Percentiles rank a stretch among this genome's conserved stretches.
phyloP scores from a whole-genome alignment of 1,284 basidiomycete genomes.

The Malassezia obtusa region DNA sequence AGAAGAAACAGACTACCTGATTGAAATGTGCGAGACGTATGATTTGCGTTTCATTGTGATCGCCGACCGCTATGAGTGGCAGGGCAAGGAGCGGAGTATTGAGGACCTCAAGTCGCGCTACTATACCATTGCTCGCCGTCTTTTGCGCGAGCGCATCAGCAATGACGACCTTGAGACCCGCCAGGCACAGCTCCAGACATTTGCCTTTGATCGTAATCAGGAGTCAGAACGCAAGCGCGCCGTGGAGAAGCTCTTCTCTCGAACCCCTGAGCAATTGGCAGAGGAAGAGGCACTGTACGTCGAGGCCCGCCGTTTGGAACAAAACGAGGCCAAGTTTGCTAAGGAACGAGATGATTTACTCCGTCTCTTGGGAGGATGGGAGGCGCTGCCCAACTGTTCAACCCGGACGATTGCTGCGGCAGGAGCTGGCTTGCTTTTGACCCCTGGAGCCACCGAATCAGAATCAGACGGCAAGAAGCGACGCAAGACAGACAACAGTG shows the following conservation, averaged over 20 bases:
- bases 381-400: constrained; percentile 33
- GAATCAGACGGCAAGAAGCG: constrained; percentile 19
- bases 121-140: constrained; percentile 78
- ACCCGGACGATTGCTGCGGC: constrained; percentile 34
- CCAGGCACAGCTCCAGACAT: constrained; percentile 40
- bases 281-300: constrained; percentile 94
- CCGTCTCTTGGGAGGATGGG: constrained; percentile 57
- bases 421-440: constrained; percentile 33
- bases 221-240: constrained; percentile 84
- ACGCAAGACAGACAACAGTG: constrained; percentile 17
- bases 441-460: background rate
- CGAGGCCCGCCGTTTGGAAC: constrained; percentile 85
- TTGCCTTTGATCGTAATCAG: constrained; percentile 58
- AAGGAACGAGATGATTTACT: constrained; percentile 82
- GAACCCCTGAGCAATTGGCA: constrained; percentile 76
- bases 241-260: constrained; percentile 69
- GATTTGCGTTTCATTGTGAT: constrained; percentile 85
- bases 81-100: constrained; percentile 16
- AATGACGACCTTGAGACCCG: constrained; percentile 37
- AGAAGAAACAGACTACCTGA: constrained; percentile 90
- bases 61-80: constrained; percentile 74
- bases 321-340: constrained; percentile 78
- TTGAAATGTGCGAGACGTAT: constrained; percentile 68
- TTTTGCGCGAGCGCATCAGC: constrained; percentile 62
- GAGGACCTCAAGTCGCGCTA: constrained; percentile 84